Conservation (phyloP, 2,329 filamentous ascomycete genomes). For the Colletotrichum scovillei region DNA sequence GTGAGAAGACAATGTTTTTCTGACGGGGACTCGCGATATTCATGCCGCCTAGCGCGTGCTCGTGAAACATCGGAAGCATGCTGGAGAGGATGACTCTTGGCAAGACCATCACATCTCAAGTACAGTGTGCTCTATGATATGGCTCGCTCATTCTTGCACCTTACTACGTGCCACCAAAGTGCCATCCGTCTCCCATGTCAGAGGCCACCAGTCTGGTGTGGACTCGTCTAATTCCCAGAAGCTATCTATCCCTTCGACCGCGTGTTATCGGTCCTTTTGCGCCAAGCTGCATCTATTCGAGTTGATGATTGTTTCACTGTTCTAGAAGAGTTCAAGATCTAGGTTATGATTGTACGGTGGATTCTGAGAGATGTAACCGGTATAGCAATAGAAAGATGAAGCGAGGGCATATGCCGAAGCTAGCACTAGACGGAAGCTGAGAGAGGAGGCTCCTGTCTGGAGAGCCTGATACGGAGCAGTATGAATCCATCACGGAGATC, state of each 20-base stretch:
- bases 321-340: neutral
- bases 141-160: neutral
- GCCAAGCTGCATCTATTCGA: neutral
- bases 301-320: neutral
- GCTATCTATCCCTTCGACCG: neutral
- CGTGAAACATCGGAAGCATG: slow-evolving; percentile 1
- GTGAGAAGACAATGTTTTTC: slow-evolving; percentile 3
- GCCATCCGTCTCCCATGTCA: neutral
- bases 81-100: neutral
- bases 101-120: neutral
- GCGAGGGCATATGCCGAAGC: neutral
- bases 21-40: neutral
- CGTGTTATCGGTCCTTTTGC: neutral
- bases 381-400: neutral
- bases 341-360: neutral
- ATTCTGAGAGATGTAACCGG: no score
- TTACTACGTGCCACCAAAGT: neutral
- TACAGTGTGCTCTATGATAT: neutral
- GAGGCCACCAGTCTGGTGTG: neutral
- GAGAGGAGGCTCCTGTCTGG: neutral
- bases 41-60: neutral
- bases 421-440: no score
- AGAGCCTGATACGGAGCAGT: neutral
- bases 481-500: neutral
- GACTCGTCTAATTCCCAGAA: neutral